Evolutionary conservation across 192 early-diverging fungal species (phyloP), one percentile per base, ranked within the genome.

Genomic region (Spizellomyces sp.): DNA sequence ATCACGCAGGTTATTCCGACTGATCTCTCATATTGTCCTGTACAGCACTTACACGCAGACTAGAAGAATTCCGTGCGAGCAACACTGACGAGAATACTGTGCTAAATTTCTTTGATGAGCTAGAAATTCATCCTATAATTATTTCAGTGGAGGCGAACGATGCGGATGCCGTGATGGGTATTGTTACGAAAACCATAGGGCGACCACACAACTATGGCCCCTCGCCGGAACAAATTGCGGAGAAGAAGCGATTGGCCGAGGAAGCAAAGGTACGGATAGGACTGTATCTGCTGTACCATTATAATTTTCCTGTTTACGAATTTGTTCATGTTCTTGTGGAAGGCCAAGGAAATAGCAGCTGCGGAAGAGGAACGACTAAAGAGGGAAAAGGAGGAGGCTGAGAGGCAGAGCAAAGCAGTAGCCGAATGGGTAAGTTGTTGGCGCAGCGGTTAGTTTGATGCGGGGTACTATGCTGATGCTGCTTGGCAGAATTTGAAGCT

Each of bases 31-130:
- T 36, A 36, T 36, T 36, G 36, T 4, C 54, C 48, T 42, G 3
- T 5, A 45, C 46, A 82, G 84, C 75, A 9, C 67, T 88, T 14
- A 75, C 73, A 4, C 77, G 68, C 61, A 61, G 82, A 15, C 77
- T 88, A 10, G 85, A 84, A 67, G 82, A 86, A 45, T 87, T 78
- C 69, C 69, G 82, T 27, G 63, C 59, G 19, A 47, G 66, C 15
- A 88, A 88, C 70, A 85, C 81, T 14, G 85, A 86, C 17, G 85
- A 88, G 61, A 81, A 45, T 54, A 88, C 85, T 6, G 81, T 87
- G 7, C 67, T 87, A 15, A 88, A 88, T 69, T 87, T 77, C 66
- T 87, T 88, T 58, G 87, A 88, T 80, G 85, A 88, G 69, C 66
- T 81, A 57, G 87, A 87, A 58, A 79, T 87, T 52, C 82, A 86